Base-by-base conservation (phyloP, 2,329 filamentous ascomycete genomes). In the Drechslerella dactyloides region DNA sequence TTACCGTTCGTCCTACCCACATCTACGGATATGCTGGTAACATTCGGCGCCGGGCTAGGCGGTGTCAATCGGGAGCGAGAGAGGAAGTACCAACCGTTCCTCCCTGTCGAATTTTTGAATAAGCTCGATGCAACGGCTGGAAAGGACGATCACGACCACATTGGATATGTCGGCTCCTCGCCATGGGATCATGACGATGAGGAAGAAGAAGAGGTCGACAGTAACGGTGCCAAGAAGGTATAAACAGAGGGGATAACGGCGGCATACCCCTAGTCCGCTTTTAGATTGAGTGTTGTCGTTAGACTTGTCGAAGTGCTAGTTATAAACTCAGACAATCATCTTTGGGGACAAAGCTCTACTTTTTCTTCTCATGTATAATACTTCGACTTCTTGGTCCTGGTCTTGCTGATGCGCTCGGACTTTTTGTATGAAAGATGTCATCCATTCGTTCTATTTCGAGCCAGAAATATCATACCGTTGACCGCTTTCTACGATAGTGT, bases 1-100 rank as follows among this genome's bases (percentile, higher is more conserved):
- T 84, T 99, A 24, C 94, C 94, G 0, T 99, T 99, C 79, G 89
- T 90, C n/a, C 83, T 99, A 27, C 94, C 94, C 1, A 96, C 93
- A 1, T 94, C 91, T 65, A 97, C 93, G 24, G 94, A 99, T 79
- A 99, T 99, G 94, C 84, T 97, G 53, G 87, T 99, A 53, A 93
- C 89, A 75, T 99, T 96, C 77, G 94, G 94, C 0, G 93, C 94
- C 11, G 94, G 94, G 0, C 94, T 97, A 77, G 94, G 94, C 3
- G 94, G 94, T 0, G 83, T 94, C 52, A 96, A 99, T 81, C 85
- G 90, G 73, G 94, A 97, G 80, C 85, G 92, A 64, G 94, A 96
- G 80, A 85, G 91, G 75, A 96, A 96, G 81, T 99, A 99, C 79
- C 96, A 96, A 51, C 94, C 94, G 1, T 96, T 91, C 0, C 90